phyloP scores from a whole-genome alignment of 2,329 filamentous ascomycete genomes.

The Didymella sp. region DNA sequence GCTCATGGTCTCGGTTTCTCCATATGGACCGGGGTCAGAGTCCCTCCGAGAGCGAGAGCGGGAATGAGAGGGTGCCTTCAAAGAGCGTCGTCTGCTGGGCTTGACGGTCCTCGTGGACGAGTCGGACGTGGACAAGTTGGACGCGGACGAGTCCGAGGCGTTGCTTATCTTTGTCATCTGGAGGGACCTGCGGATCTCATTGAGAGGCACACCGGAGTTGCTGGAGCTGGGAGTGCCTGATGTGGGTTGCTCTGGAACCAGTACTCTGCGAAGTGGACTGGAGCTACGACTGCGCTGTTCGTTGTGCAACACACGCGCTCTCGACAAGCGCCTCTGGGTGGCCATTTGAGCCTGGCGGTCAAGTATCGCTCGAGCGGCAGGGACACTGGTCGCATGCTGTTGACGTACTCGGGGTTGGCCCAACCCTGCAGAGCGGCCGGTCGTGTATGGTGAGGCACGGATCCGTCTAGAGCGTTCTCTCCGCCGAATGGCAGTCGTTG shows the following conservation, averaged over 20 bases:
- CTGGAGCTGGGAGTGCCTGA: background rate
- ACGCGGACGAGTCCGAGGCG: background rate
- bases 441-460: background rate
- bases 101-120: background rate
- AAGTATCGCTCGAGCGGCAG: background rate
- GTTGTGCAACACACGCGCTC: background rate
- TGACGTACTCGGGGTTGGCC: too few species aligned
- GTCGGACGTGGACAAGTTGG: background rate
- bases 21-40: background rate
- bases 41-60: background rate
- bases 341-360: background rate
- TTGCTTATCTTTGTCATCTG: constrained; percentile 6
- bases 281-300: background rate
- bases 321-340: background rate
- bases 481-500: background rate
- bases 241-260: background rate
- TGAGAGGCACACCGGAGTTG: background rate
- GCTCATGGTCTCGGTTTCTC: background rate
- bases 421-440: background rate
- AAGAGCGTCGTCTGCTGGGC: background rate
- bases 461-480: background rate
- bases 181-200: background rate
- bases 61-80: background rate
- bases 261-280: background rate
- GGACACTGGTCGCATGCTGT: background rate